Base-by-base conservation (phyloP, 2,329 filamentous ascomycete genomes). In the Aspergillus tubingensis region DNA sequence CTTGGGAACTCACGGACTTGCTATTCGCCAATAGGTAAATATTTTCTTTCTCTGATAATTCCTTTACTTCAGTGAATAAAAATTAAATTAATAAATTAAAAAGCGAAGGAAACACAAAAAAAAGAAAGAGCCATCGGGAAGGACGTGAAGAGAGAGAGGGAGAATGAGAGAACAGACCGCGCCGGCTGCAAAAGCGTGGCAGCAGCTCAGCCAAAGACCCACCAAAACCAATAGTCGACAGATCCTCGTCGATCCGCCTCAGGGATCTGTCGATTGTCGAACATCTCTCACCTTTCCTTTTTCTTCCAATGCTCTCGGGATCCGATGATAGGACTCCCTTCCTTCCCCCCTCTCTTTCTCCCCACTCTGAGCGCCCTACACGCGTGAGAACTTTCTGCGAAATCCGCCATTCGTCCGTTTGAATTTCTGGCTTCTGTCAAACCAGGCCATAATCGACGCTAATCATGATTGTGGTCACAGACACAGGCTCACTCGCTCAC, bases 141-240 rank as follows among this genome's bases (percentile, higher is more conserved):
- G 47, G 54, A 54, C 11, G 15, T 41, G 41, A 44, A 54, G 27
- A 49, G 50, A 63, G 39, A 4, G 27, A 44, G 41, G 32, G 39
- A 21, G 53, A 36, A 32, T 43, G 49, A 49, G 51, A 47, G 53
- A 51, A 51, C 21, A 17, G 25, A 30, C 43, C 17, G 41, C 38
- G 51, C 57, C 44, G 48, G 59, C 54, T 52, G 43, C 57, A 63
- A 66, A 64, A 66, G 65, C 59, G 65, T 70, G 68, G 67, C 67
- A 67, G 66, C 63, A 44, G 25, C 63, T 54, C 58, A 64, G 72
- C 72, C 72, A 74, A 72, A 36, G 69, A 54, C 63, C 62, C 64
- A 68, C 72, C 71, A 73, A 74, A 67, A 70, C 69, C 73, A 76
- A 76, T 76, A 76, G 73, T 76, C 65, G 60, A 70, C 70, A 70